Conservation (phyloP, 345 rosid species). For the Ceriops zippeliana region DNA sequence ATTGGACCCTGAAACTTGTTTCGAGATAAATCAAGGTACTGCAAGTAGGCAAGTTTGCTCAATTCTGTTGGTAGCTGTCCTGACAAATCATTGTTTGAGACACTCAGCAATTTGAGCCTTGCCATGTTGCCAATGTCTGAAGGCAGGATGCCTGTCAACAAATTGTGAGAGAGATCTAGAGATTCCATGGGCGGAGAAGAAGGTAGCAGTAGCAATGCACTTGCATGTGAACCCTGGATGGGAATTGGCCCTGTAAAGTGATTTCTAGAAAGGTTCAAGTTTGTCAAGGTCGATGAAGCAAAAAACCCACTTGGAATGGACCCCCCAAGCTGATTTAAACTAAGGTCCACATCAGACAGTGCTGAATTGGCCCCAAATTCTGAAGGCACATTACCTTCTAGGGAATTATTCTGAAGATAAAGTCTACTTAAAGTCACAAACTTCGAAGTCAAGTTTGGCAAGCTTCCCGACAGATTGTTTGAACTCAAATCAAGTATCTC, state of each 20-base stretch:
- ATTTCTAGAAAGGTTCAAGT: conserved; percentile 80
- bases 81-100: conserved; percentile 60
- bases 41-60: conserved; percentile 61
- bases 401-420: conserved; percentile 62
- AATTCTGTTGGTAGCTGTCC: conserved; percentile 75
- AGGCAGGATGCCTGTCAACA: conserved; percentile 58
- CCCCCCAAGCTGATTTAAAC: conserved; percentile 66
- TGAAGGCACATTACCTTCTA: conserved; percentile 62
- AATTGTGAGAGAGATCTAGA: conserved; percentile 87
- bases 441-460: conserved; percentile 55
- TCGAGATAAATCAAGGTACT: conserved; percentile 75
- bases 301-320: conserved; percentile 59
- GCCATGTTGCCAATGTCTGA: conserved; percentile 59
- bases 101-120: conserved; percentile 51
- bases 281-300: conserved; percentile 46
- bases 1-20: conserved; percentile 65
- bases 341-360: conserved; percentile 64
- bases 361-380: conserved; percentile 38
- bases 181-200: conserved; percentile 55
- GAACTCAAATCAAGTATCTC: conserved; percentile 82
- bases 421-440: conserved; percentile 49
- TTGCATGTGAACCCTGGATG: conserved; percentile 49
- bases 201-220: conserved; percentile 49
- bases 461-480: conserved; percentile 65
- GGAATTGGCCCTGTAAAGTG: conserved; percentile 66